Conservation (phyloP, 768 basidiomycete genomes). For the Trametes maxima region DNA sequence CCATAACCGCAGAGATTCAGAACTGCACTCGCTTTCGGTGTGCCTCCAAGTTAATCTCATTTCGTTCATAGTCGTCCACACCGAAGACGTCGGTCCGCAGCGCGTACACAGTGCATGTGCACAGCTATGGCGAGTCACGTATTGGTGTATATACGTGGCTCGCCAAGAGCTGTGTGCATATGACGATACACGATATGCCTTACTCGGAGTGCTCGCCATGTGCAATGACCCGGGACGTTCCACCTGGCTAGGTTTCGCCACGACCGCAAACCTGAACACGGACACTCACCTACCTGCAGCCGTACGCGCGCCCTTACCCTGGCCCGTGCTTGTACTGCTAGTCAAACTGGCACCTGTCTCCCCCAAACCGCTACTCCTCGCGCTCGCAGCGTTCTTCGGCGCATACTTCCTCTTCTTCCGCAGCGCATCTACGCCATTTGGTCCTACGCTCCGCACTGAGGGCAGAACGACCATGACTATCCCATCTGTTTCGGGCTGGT, state of each 20-base stretch:
- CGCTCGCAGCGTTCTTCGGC: conserved; percentile 14
- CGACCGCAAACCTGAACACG: background rate
- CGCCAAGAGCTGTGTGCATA: conserved; percentile 3
- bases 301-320: background rate
- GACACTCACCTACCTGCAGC: background rate
- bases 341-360: conserved; percentile 13
- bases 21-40: too few species aligned
- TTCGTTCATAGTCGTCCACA: too few species aligned
- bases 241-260: too few species aligned
- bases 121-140: background rate
- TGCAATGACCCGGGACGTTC: background rate
- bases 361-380: conserved; percentile 12
- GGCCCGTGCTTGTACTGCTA: background rate
- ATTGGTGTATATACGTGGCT: background rate
- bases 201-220: conserved; percentile 3
- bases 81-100: too few species aligned
- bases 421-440: background rate
- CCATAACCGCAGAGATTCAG: too few species aligned
- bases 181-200: background rate
- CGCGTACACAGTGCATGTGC: too few species aligned
- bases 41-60: too few species aligned
- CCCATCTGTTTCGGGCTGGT: conserved; percentile 24
- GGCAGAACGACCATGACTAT: background rate
- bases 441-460: background rate
- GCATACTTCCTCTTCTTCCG: conserved; percentile 14